Percentiles rank a stretch among this genome's conserved stretches.
phyloP scores from a whole-genome alignment of 192 early-diverging fungal genomes.

The Linnemannia hyalina region DNA sequence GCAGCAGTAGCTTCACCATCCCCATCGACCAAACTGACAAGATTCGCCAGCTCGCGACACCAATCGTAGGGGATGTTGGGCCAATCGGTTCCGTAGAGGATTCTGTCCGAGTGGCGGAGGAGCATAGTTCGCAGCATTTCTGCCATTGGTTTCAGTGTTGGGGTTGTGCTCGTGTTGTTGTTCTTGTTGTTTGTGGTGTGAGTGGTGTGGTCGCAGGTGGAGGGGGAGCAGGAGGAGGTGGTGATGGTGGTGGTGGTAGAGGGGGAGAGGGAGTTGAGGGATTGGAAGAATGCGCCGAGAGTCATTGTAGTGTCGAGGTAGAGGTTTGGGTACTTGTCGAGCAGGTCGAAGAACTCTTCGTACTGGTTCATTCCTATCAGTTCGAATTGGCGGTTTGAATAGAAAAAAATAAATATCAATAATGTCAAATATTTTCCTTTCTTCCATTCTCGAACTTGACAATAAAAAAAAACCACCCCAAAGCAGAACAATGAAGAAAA shows the following conservation, averaged over 20 bases:
- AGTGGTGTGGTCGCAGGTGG: too few relatives aligned
- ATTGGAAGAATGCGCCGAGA: conserved; percentile 34
- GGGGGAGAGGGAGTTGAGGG: neutral
- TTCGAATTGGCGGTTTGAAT: too few relatives aligned
- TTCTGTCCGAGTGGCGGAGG: conserved; percentile 38
- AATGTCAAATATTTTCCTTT: too few relatives aligned
- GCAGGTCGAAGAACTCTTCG: conserved; percentile 52
- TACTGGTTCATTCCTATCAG: conserved; percentile 53
- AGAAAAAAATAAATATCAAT: too few relatives aligned
- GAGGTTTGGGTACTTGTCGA: conserved; percentile 49
- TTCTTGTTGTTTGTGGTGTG: too few relatives aligned
- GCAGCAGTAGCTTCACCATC: conserved; percentile 34
- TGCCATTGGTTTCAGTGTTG: conserved; percentile 12
- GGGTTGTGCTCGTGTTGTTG: too few relatives aligned
- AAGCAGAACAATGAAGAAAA: neutral
- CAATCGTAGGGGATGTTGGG: conserved; percentile 57
- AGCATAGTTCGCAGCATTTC: conserved; percentile 32
- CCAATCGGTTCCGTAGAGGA: conserved; percentile 58
- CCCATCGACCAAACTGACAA: conserved; percentile 39
- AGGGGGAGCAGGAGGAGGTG: too few relatives aligned
- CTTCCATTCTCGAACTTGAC: neutral
- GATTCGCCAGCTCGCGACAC: conserved; percentile 52
- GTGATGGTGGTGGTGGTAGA: too few relatives aligned
- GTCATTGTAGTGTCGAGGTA: conserved; percentile 60
- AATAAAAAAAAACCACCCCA: neutral